phyloP scores from a whole-genome alignment of 2,329 filamentous ascomycete genomes.

The Fusarium continuum region DNA sequence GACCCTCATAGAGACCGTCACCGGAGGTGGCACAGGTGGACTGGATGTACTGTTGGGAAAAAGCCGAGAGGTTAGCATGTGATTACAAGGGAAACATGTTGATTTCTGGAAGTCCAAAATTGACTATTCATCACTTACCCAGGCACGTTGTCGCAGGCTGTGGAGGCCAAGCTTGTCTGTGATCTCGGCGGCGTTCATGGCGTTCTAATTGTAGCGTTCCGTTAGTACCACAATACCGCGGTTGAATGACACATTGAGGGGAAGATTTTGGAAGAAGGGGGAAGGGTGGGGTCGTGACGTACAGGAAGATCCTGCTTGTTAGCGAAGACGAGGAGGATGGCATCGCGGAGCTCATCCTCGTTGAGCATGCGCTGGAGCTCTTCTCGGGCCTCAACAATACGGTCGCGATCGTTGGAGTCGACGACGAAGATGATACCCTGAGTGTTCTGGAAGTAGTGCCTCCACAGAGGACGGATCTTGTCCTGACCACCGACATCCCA shows the following conservation, averaged over 20 bases:
- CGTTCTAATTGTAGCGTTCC: conserved; percentile 70
- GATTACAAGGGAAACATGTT: background rate
- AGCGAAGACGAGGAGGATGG: conserved; percentile 95
- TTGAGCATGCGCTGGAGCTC: conserved; percentile 99
- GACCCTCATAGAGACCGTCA: conserved; percentile 99
- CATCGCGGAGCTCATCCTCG: conserved; percentile 98
- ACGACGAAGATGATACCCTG: conserved; percentile 99
- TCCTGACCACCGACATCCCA: conserved; percentile 99
- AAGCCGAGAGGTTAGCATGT: conserved; percentile 38
- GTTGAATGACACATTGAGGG: conserved; percentile 1
- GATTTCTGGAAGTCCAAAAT: background rate
- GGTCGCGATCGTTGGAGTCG: conserved; percentile 98
- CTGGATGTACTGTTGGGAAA: conserved; percentile 86
- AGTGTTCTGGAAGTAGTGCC: conserved; percentile 99
- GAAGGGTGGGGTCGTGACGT: conserved; percentile 55
- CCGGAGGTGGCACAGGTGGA: conserved; percentile 98
- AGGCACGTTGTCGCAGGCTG: conserved; percentile 97
- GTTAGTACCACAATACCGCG: conserved; percentile 30
- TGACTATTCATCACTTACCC: conserved; percentile 74
- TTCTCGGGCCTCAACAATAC: conserved; percentile 95
- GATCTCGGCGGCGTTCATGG: conserved; percentile 99
- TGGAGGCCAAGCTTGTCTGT: conserved; percentile 99
- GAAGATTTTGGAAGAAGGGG: conserved; percentile 10
- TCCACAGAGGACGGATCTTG: conserved; percentile 99
- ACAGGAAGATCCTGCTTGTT: conserved; percentile 99